Conservation (phyloP, 169 alveolate species). For the Eimeria zaria region DNA sequence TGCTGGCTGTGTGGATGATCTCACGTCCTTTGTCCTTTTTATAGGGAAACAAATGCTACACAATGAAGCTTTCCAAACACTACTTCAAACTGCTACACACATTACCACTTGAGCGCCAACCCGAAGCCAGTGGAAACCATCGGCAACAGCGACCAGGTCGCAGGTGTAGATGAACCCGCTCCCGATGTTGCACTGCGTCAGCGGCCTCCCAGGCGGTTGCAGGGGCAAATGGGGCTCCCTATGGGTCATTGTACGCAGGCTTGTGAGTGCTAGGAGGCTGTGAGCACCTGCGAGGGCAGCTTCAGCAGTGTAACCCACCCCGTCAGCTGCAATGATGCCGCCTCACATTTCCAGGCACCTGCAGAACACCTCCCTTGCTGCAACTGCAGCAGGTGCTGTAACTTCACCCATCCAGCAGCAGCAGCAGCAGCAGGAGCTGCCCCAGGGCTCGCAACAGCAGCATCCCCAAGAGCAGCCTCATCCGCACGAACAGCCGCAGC, state of each 20-base stretch:
- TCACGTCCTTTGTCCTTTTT: neutral
- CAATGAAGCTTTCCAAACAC: neutral
- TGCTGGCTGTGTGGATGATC: neutral
- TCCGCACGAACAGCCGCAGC: neutral
- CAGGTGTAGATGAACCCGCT: neutral
- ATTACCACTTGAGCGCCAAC: neutral
- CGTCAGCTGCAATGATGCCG: neutral
- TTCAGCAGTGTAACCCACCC: neutral
- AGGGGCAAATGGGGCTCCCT: neutral
- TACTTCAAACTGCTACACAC: neutral
- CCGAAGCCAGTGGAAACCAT: neutral
- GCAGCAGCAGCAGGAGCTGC: neutral
- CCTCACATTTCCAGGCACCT: neutral
- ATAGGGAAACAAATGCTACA: neutral
- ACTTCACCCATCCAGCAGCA: neutral
- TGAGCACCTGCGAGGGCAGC: neutral
- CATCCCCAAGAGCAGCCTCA: constrained; percentile 5
- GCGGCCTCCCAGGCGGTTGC: neutral
- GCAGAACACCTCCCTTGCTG: neutral
- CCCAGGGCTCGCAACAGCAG: constrained; percentile 7
- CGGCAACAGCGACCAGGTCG: neutral
- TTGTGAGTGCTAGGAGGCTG: no score
- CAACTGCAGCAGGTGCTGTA: constrained; percentile 5
- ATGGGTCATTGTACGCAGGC: neutral
- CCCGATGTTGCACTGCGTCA: neutral